Conservation (phyloP, 306 rosid genomes). For the Benincasa hispida region DNA sequence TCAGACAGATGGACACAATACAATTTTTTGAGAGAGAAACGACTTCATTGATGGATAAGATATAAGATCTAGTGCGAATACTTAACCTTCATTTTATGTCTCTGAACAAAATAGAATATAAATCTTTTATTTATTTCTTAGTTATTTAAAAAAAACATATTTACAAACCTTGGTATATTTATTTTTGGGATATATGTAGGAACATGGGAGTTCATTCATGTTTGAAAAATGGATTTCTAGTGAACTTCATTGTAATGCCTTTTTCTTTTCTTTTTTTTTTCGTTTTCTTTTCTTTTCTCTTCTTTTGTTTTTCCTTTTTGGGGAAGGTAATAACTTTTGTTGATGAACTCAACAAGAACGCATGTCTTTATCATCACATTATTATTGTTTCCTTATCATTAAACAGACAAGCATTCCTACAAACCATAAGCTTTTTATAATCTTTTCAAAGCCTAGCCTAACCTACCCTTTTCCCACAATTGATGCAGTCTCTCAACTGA, state of each 20-base stretch:
- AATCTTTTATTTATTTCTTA: not conserved
- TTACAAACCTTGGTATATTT: not conserved
- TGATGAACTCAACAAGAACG: not conserved
- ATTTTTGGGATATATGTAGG: not conserved
- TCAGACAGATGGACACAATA: not conserved
- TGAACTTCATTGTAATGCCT: not conserved
- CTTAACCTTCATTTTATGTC: not conserved
- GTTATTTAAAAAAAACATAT: not conserved
- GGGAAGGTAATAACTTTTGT: not conserved
- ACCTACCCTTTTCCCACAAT: not conserved
- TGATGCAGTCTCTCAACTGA: not conserved
- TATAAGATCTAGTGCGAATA: not conserved
- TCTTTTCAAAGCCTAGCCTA: not conserved
- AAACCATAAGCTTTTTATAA: not conserved
- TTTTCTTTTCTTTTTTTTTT: not conserved
- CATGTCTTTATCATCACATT: not conserved
- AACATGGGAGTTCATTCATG: not conserved
- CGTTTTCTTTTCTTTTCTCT: too few relatives aligned
- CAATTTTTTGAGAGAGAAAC: too few relatives aligned
- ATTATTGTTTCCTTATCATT: not conserved
- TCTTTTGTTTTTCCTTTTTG: not conserved
- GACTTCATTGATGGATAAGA: too few relatives aligned
- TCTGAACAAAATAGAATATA: not conserved
- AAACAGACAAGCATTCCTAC: not conserved
- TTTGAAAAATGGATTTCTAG: not conserved